These are phyloP conservation scores for Sonneratia alba DNA, from an alignment of 345 rosid species.

Conservation along the genomic window DNA sequence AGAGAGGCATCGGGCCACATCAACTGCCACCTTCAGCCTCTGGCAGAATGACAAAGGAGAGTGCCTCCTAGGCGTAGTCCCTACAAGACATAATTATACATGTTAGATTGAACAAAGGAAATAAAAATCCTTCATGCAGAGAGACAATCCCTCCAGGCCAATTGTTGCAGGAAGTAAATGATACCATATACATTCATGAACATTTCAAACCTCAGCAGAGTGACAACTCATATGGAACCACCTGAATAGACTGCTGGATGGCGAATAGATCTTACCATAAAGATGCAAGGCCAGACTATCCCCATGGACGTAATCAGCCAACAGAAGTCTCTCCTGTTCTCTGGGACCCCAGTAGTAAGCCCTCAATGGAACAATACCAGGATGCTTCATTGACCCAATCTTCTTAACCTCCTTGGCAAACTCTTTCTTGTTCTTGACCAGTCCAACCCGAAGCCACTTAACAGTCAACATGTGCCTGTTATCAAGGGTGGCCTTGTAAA, in stretches of 20 bases:
- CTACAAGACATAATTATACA: constrained; percentile 28
- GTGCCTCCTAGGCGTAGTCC: constrained; percentile 85
- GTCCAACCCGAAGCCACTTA: constrained; percentile 93
- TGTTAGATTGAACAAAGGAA: not conserved
- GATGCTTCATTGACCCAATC: constrained; percentile 66
- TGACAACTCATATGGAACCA: not conserved
- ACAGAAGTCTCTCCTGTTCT: constrained; percentile 89
- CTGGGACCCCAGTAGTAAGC: constrained; percentile 97
- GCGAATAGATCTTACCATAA: constrained; percentile 23
- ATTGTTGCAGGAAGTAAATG: not conserved
- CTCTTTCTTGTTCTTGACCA: constrained; percentile 84
- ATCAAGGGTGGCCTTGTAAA: constrained; percentile 83
- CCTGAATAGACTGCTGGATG: not conserved
- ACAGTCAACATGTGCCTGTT: constrained; percentile 75
- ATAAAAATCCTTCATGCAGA: not conserved
- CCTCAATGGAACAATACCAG: constrained; percentile 62
- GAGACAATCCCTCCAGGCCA: not conserved
- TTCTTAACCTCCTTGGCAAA: constrained; percentile 82
- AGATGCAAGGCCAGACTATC: constrained; percentile 92
- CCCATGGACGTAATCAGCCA: constrained; percentile 71
- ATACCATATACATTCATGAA: not conserved
- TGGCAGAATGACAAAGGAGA: constrained; percentile 64
- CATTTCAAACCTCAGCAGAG: not conserved
- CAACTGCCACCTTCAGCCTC: constrained; percentile 72
- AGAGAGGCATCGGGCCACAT: constrained; percentile 61